Evolutionary conservation across 169 alveolate genomes (phyloP), one percentile per base, ranked within the genome.

Genomic region (Plasmodium coatneyi): DNA sequence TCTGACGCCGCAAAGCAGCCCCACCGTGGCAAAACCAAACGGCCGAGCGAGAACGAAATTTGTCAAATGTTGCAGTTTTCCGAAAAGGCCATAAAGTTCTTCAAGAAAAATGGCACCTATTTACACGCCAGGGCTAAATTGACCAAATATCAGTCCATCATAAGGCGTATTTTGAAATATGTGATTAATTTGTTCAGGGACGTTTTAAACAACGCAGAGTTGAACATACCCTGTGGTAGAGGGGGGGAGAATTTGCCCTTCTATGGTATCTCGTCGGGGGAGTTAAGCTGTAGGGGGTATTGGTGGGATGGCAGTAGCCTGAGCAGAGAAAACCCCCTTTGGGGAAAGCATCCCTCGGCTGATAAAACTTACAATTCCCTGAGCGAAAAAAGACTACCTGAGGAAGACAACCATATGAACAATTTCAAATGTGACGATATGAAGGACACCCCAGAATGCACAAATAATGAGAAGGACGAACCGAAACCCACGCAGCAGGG

Each of bases 31-130:
- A 41, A 54, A 32, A 5, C 25, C 66, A 80, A 89, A 39, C 32
- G 43, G 32, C 14, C 10, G 43, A 71, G 56, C 34, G 66, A 49
- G 66, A 91, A 91, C 66, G 95, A 91, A 91, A 81, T 91, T 49
- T 72, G 81, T 49, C 83, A 46, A 39, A 91, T 91, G 84, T 71
- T 91, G 5, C 71, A 91, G 3, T 91, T 46, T 39, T 91, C 95
- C 16, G 95, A 91, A 81, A 81, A 81, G 49, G 95, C 95, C 19
- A 91, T 91, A 80, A 80, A 71, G 14, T 91, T 81, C 83, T 91
- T 91, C 82, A 80, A 70, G 54, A 82, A 81, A 30, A 91, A 91
- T 91, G 36, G 43, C 22, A 80, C 79, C 12, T 91, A 91, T 81
- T 80, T 52, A 7, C 72, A 91, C 30, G 83, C 95, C 14, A 91